These are phyloP conservation scores for Microbotryum saponariae DNA, from an alignment of 1,284 basidiomycete species.

Conservation along the genomic window DNA sequence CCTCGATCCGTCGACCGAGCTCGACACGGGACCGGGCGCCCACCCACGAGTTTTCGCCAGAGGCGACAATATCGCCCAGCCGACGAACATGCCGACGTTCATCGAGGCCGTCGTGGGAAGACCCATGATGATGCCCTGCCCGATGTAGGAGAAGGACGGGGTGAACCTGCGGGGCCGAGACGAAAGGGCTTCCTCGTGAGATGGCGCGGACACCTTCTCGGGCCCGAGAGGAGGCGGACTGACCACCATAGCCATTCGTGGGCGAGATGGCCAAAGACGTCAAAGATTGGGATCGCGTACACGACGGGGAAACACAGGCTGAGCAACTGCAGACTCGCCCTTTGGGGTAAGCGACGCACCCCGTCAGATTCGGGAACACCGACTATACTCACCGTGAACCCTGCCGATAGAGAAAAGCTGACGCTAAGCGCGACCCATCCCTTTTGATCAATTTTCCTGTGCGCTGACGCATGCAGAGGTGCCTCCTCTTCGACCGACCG, in stretches of 20 bases:
- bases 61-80: constrained; percentile 86
- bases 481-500: constrained; percentile 50
- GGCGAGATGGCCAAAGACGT: constrained; percentile 62
- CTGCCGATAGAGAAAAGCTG: constrained; percentile 38
- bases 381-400: constrained; percentile 23
- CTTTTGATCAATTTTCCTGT: constrained; percentile 12
- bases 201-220: neutral
- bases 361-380: neutral
- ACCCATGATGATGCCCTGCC: constrained; percentile 97
- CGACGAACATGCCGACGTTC: constrained; percentile 90
- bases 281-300: constrained; percentile 87
- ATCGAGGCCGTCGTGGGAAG: constrained; percentile 88
- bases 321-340: constrained; percentile 37
- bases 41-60: constrained; percentile 71
- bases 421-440: constrained; percentile 54
- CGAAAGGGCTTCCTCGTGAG: constrained; percentile 6
- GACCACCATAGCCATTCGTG: constrained; percentile 81
- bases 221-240: constrained; percentile 9
- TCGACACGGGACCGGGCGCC: constrained; percentile 81
- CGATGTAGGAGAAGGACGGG: constrained; percentile 81
- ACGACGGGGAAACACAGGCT: constrained; percentile 80
- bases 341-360: neutral
- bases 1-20: constrained; percentile 72
- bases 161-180: constrained; percentile 52
- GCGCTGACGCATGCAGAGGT: neutral